Evolutionary conservation across 2,329 filamentous ascomycete species (phyloP), one percentile per base, ranked within the genome.

Genomic region (Xylariomycetidae sp.): DNA sequence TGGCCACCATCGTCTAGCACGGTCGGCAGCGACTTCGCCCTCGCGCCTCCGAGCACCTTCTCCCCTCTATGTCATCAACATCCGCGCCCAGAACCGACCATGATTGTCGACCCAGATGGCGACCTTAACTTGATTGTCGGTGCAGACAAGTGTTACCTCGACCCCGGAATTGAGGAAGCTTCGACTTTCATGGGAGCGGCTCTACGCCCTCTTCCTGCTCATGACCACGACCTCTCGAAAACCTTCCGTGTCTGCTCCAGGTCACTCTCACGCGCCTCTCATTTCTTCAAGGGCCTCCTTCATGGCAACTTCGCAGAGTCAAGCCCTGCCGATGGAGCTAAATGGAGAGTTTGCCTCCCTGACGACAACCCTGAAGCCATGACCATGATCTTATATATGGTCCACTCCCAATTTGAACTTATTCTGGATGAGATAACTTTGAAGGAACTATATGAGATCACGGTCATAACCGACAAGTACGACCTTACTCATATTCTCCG

Each of bases 361-460:
- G 49, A 53, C 15, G 53, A 56, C 30, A 44, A 49, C 6, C 43
- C 50, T 11, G 40, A 41, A 19, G 41, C 51, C 0, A 46, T 56
- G 35, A 27, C 45, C 5, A 40, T 49, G 17, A 33, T 55, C 14
- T 30, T 55, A 11, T 47, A 46, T 27, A 52, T 56, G 12, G 45
- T 53, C 12, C 51, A 56, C 22, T 38, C 43, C 7, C 40, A 40
- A 10, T 42, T 50, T 16, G 37, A 48, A 11, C 40, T 41, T 14
- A 40, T 51, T 1, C 33, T 31, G 6, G 18, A 31, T 8, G 12
- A 30, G 4, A 20, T 22, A 12, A 26, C 36, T 1, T 13, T 41
- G 20, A 18, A 27, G 22, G 17, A 33, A 5, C 30, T 47, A 13
- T 45, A 45, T 27, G 31, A 40, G 13, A 32, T 47, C 7, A 31